Evolutionary conservation across 1,284 basidiomycete species (phyloP), one percentile per base, ranked within the genome.

Genomic region (Cutaneotrichosporon dermatis): DNA sequence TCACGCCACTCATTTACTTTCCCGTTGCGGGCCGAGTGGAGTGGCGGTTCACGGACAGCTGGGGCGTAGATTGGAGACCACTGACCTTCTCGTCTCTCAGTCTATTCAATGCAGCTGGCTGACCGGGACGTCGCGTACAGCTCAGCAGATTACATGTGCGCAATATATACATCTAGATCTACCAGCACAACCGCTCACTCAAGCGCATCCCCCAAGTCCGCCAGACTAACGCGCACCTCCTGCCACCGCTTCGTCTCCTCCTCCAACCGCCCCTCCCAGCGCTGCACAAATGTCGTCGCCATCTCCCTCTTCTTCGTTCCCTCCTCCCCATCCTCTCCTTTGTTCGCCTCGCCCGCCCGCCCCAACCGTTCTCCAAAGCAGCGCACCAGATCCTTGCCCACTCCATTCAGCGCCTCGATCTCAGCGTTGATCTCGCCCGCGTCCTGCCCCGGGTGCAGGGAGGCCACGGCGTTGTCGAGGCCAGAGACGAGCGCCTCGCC

Each of bases 391-490:
- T 36, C 54, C 13, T 48, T 46, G 4, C 68, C 67, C 6, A 57
- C 13, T 6, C 10, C 41, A 33, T 58, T 62, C 12, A 75, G 53
- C 6, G 63, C 58, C 8, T 49, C 39, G 34, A 74, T 37, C 4
- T 67, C 57, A 11, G 56, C 55, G 16, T 62, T 54, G 42, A 77
- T 69, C 55, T 70, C 73, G 8, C 63, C 57, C 6, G 62, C 61
- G 48, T 73, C 70, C 61, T 77, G 75, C 36, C 61, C 59, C 1
- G 73, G 71, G 49, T 73, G 71, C 65, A 73, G 61, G 7, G 67
- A 46, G 1, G 69, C 62, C 6, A 76, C 62, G 39, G 68, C 70
- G 9, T 64, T 61, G 56, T 75, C 74, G 57, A 74, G 70, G 1
- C 65, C 63, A 3, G 67, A 66, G n/a, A 69, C 55, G 33, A 72